Evolutionary conservation across 1,284 basidiomycete genomes (phyloP), one percentile per base, ranked within the genome.

Genomic region (Ganoderma boninense): DNA sequence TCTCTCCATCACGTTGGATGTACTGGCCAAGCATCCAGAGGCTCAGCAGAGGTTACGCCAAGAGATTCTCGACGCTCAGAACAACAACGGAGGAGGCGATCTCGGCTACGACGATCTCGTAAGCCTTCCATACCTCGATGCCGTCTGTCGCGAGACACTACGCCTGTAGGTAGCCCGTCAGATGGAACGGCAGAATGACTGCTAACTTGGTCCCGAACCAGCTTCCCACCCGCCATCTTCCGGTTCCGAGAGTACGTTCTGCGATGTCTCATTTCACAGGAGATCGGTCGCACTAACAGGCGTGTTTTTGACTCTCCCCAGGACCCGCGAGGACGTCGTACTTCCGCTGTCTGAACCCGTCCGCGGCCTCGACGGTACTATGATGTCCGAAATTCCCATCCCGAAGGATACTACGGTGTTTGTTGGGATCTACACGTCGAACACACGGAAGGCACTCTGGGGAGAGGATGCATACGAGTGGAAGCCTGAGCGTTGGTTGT

Each of bases 91-190:
- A 11, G 62, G 62, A 1, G 66, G 59, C 5, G 66, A 72, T 10
- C 38, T 77, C 7, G 42, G 56, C 8, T 75, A 77, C 61, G 73
- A 75, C 59, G 60, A 64, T 2, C 66, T 77, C 16, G 65, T 75
- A 11, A 44, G 64, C 7, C 69, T 77, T 5, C 74, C 74, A 2
- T 74, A 70, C 32, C 64, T 77, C 2, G 73, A 75, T 29, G 74
- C 74, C 4, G 67, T 77, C 2, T 72, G 67, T 42, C 59, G 72
- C 2, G 75, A 77, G 64, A 76, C 74, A 0, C 26, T 77, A 42
- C 69, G 76, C 8, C 49, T 77, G 76, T 75, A 61, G 52, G 76
- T 64, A 18, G 13, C 13, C 26, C 32, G 44, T 46, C 35, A 65
- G 23, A 62, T 29, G 29, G 4, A 49, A 38, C 57, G 13, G 2